These are phyloP conservation scores for Alnus glutinosa DNA, from an alignment of 306 rosid genomes.

Conservation along the genomic window DNA sequence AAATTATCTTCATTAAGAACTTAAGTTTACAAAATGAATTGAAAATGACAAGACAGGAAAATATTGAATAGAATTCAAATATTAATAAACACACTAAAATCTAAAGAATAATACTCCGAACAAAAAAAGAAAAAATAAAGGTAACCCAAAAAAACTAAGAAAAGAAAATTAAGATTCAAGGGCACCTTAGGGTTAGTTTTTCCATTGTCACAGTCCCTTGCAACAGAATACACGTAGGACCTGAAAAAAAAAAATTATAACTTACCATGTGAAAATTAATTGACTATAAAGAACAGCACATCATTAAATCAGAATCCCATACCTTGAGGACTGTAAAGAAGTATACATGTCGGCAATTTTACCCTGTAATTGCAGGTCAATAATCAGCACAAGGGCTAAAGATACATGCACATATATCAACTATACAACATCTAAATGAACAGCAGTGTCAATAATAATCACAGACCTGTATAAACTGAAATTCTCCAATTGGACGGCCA, in stretches of 20 bases:
- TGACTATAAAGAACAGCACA: constrained; percentile 11
- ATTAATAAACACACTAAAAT: background rate
- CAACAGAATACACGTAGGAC: constrained; percentile 93
- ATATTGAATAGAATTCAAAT: background rate
- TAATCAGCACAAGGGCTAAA: constrained; percentile 15
- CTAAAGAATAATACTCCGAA: background rate
- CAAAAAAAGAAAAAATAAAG: constrained; percentile 3
- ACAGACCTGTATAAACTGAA: constrained; percentile 89
- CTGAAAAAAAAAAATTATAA: constrained; percentile 42
- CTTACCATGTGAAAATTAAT: constrained; percentile 12
- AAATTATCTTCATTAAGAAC: background rate
- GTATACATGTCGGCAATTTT: constrained; percentile 95
- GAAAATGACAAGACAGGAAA: background rate
- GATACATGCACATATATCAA: constrained; percentile 3
- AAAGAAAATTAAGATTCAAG: constrained; percentile 7
- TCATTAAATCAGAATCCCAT: constrained; percentile 22
- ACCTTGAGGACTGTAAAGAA: constrained; percentile 92
- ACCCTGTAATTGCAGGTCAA: constrained; percentile 58
- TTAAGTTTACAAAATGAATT: background rate
- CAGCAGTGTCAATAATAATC: constrained; percentile 14
- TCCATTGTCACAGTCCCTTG: constrained; percentile 92
- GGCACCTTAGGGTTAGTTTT: constrained; percentile 76
- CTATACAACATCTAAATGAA: constrained; percentile 10
- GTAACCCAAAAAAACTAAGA: background rate
- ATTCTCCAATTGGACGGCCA: constrained; percentile 95